These are phyloP conservation scores for Lactarius quietus DNA, from an alignment of 768 basidiomycete species.

Conservation along the genomic window DNA sequence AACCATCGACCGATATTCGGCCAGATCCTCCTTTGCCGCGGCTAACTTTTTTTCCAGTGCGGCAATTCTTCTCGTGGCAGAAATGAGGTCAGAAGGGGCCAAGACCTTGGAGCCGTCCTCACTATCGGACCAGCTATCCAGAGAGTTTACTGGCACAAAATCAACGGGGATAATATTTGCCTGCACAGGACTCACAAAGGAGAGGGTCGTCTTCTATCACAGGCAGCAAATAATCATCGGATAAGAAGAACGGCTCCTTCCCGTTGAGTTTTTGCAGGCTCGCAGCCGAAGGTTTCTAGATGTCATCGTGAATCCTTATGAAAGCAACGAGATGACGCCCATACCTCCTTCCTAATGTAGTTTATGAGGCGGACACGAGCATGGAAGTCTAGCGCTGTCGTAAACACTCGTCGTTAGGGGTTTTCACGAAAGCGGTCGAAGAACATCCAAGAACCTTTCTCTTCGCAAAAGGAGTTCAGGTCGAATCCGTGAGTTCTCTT, in stretches of 20 bases:
- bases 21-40: conserved; percentile 54
- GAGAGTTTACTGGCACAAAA: conserved; percentile 47
- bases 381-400: conserved; percentile 71
- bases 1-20: conserved; percentile 58
- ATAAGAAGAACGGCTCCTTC: conserved; percentile 57
- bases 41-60: conserved; percentile 61
- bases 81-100: conserved; percentile 33
- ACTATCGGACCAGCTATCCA: conserved; percentile 77
- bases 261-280: conserved; percentile 47
- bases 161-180: not conserved
- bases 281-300: conserved; percentile 45
- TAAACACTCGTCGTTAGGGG: conserved; percentile 13
- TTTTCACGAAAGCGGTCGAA: not conserved
- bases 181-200: conserved; percentile 61
- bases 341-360: conserved; percentile 74
- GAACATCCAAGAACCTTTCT: conserved; percentile 47
- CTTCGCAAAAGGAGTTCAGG: conserved; percentile 46
- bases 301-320: not conserved
- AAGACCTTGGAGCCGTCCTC: conserved; percentile 42
- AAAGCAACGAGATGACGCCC: conserved; percentile 1
- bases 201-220: conserved; percentile 83
- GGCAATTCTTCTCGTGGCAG: conserved; percentile 46
- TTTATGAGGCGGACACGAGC: conserved; percentile 81
- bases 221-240: conserved; percentile 81
- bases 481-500: conserved; percentile 58